Base-by-base conservation (phyloP, 176 grass and related monocot genomes). In the Eragrostis curvula region DNA sequence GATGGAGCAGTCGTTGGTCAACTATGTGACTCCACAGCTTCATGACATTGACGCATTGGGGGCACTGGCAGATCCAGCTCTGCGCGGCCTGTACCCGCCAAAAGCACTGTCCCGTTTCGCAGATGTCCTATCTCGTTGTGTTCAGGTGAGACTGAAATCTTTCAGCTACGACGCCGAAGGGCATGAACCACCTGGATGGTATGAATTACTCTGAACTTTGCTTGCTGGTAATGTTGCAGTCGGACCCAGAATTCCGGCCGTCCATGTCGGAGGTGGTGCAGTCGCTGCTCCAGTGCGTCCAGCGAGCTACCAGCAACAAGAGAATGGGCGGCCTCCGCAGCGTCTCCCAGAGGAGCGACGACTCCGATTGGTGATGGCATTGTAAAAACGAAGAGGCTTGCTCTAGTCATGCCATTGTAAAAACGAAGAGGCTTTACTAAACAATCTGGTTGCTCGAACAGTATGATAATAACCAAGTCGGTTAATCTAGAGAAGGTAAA, bases 261-360 rank as follows among this genome's bases (percentile, higher is more conserved):
- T 57, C 91, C 12, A 99, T 96, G 89, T 96, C 91, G 3, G 96
- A 99, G 77, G 90, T 96, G 65, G 83, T 93, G 17, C 91, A 94
- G 46, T 60, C 83, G 12, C 85, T 99, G 48, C 73, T 86, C 55
- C 87, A 75, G 57, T 92, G 96, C 68, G 72, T 85, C 64, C 90
- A 89, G 61, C 81, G 86, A 41, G 75, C 32, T 15, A 75, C 71
- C 75, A 95, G 92, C 81, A 90, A 68, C 82, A 91, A 71, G 75
- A 91, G 87, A 77, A 46, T 79, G 24, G 82, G 85, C 5, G 84
- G 88, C 36, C 42, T 18, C 65, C 8, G 74, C 11, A 90, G 85
- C 71, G 7, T 74, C 29, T 95, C 96, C 2, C 82, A 79, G 12
- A 56, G 88, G 23, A 93, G 93, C 13, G 87, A 93, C 55, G 74